phyloP scores from a whole-genome alignment of 495 filamentous ascomycete species.

The Penicillium taxi region DNA sequence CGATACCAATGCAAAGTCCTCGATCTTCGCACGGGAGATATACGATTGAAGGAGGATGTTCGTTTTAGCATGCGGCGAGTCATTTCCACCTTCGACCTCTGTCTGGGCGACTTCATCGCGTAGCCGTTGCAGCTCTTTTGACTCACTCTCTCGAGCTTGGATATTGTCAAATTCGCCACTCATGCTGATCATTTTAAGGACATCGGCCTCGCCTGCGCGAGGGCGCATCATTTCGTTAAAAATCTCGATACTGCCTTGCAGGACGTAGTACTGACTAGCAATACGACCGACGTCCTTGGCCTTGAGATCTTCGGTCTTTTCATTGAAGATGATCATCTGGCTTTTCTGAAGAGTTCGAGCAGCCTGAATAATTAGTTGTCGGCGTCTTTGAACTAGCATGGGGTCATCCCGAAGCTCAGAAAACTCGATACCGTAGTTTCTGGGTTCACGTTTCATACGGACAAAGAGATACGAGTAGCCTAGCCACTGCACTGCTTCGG shows the following conservation, averaged over 20 bases:
- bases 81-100: slow-evolving; percentile 65
- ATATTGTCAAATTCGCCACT: slow-evolving; percentile 98
- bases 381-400: slow-evolving; percentile 67
- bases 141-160: slow-evolving; percentile 79
- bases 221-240: slow-evolving; percentile 91
- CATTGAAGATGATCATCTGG: slow-evolving; percentile 99
- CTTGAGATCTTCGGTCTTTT: slow-evolving; percentile 78
- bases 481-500: slow-evolving; percentile 91
- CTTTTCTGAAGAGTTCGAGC: slow-evolving; percentile 77
- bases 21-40: slow-evolving; percentile 78
- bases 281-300: slow-evolving; percentile 94
- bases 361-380: slow-evolving; percentile 78
- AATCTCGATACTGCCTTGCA: slow-evolving; percentile 85
- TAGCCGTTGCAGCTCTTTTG: slow-evolving; percentile 63
- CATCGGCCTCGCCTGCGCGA: slow-evolving; percentile 73
- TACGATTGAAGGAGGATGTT: slow-evolving; percentile 93
- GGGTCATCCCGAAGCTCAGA: slow-evolving; percentile 84
- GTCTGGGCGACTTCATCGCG: slow-evolving; percentile 59
- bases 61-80: slow-evolving; percentile 79
- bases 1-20: slow-evolving; percentile 87
- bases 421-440: slow-evolving; percentile 94
- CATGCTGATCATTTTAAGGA: slow-evolving; percentile 89
- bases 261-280: slow-evolving; percentile 92
- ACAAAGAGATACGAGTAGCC: slow-evolving; percentile 97
- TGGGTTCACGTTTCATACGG: slow-evolving; percentile 85